Conservation (phyloP, 768 basidiomycete genomes). For the Leccinellum luteum region DNA sequence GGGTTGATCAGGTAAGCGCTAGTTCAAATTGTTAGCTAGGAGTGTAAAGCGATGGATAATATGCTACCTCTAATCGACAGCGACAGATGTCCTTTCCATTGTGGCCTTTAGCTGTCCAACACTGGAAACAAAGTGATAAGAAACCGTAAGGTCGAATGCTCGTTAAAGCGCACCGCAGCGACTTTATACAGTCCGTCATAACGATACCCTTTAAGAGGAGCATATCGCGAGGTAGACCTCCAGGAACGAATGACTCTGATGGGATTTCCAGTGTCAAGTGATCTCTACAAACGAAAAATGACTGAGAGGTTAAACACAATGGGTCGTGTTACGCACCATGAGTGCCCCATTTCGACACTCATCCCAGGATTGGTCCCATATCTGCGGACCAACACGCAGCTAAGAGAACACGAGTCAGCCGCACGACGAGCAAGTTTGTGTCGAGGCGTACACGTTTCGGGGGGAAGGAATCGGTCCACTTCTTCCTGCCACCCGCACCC, state of each 20-base stretch:
- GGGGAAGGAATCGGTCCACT: conserved; percentile 5
- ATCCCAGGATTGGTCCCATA: conserved; percentile 23
- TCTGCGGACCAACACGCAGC: conserved; percentile 23
- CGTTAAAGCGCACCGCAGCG: conserved; percentile 8
- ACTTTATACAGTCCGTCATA: conserved; percentile 33
- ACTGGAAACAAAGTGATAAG: conserved; percentile 7
- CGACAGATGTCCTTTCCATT: conserved; percentile 22
- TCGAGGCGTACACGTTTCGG: conserved; percentile 22
- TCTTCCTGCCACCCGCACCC: conserved; percentile 23
- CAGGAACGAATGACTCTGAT: conserved; percentile 29
- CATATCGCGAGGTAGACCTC: conserved; percentile 21
- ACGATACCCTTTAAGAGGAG: conserved; percentile 25
- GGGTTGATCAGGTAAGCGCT: conserved; percentile 29
- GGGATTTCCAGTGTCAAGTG: conserved; percentile 16
- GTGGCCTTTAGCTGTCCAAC: conserved; percentile 19
- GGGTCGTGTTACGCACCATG: conserved; percentile 10
- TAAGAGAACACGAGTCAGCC: background rate
- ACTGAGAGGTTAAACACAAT: background rate
- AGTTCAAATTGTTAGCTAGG: background rate
- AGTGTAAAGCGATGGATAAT: background rate
- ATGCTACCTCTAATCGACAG: conserved; percentile 24
- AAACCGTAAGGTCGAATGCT: background rate
- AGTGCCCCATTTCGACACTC: conserved; percentile 11
- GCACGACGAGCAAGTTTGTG: background rate
- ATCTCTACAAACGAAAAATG: conserved; percentile 13